A percentile compares a stretch with the other conserved stretches of the same genome.
These are phyloP conservation scores for Casuarina equisetifolia DNA, from an alignment of 306 rosid genomes.

Conservation along the genomic window DNA sequence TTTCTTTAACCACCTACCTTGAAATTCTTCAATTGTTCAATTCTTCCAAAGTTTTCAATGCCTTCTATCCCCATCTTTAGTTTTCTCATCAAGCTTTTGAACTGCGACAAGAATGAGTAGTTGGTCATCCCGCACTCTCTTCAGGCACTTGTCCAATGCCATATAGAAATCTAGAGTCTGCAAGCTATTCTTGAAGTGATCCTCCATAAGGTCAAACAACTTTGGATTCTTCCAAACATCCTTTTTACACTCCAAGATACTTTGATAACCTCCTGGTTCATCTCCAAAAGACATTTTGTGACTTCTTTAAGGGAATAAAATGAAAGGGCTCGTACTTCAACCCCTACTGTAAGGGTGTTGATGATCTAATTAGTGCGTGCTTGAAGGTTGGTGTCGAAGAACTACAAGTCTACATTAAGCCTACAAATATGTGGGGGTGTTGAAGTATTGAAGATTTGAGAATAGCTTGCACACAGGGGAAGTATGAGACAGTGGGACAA, in stretches of 20 bases:
- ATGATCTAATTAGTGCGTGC: constrained; percentile 34
- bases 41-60: constrained; percentile 61
- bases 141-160: constrained; percentile 82
- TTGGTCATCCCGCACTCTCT: constrained; percentile 71
- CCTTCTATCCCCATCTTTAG: constrained; percentile 33
- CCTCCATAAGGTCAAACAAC: too few species aligned
- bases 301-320: constrained; percentile 75
- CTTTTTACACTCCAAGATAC: too few species aligned
- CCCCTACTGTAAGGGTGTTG: constrained; percentile 71
- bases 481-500: constrained; percentile 39
- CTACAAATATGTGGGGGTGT: constrained; percentile 46
- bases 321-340: constrained; percentile 82
- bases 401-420: constrained; percentile 63
- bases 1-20: constrained; percentile 47
- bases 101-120: constrained; percentile 74
- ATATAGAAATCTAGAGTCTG: constrained; percentile 86
- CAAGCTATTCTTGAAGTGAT: constrained; percentile 54
- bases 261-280: too few species aligned
- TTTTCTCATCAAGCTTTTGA: constrained; percentile 75
- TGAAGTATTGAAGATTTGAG: constrained; percentile 26
- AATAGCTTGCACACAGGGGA: constrained; percentile 92
- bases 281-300: constrained; percentile 57
- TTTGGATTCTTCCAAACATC: too few species aligned
- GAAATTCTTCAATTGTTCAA: constrained; percentile 50
- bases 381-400: background rate